These are phyloP conservation scores for Pseudogymnoascus sp. DNA, from an alignment of 2,329 filamentous ascomycete species.

Conservation along the genomic window DNA sequence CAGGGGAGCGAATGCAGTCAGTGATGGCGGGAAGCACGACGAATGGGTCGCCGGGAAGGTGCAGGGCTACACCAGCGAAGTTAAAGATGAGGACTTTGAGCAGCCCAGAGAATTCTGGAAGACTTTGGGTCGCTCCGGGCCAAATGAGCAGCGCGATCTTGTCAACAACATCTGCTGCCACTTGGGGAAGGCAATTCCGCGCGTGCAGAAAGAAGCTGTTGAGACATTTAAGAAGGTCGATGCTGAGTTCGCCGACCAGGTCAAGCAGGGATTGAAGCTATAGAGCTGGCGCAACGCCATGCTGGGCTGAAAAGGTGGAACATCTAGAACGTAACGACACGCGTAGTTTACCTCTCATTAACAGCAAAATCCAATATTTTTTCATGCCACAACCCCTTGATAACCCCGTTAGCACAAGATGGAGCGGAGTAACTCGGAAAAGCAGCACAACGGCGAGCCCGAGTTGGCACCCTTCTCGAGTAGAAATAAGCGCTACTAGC, in stretches of 20 bases:
- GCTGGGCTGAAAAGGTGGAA: too few species aligned
- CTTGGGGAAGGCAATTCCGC: neutral
- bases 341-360: too few species aligned
- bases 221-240: neutral
- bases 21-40: conserved; percentile 23
- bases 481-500: neutral
- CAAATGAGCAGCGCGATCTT: neutral
- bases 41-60: conserved; percentile 23
- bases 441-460: neutral
- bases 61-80: conserved; percentile 13
- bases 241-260: neutral
- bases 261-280: neutral
- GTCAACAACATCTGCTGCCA: neutral
- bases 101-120: conserved; percentile 33
- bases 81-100: conserved; percentile 33
- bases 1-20: neutral
- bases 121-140: conserved; percentile 15
- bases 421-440: too few species aligned
- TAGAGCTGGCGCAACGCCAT: neutral
- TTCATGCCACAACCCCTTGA: too few species aligned
- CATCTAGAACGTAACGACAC: too few species aligned
- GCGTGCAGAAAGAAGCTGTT: neutral
- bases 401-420: too few species aligned
- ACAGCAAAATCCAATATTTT: too few species aligned
- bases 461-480: neutral